These are phyloP conservation scores for Mercurialis annua DNA, from an alignment of 345 rosid species.

Conservation along the genomic window DNA sequence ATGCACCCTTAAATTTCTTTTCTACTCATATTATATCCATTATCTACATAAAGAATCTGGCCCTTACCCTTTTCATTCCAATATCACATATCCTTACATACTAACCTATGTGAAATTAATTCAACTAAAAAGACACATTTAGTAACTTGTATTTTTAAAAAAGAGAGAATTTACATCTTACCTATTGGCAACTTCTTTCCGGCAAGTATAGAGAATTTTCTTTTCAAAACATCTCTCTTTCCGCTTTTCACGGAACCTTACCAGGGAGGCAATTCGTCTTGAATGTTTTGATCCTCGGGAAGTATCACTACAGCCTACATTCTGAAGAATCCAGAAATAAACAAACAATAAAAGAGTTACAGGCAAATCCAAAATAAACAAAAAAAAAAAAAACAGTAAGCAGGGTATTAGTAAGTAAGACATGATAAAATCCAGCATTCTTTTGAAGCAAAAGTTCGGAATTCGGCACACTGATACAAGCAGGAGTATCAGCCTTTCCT, in stretches of 20 bases:
- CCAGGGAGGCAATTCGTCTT: constrained; percentile 39
- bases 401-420: background rate
- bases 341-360: constrained; percentile 8
- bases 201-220: constrained; percentile 40
- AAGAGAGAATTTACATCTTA: constrained; percentile 5
- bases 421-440: constrained; percentile 26
- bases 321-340: constrained; percentile 26
- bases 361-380: background rate
- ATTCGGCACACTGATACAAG: constrained; percentile 21
- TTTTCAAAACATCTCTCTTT: constrained; percentile 47
- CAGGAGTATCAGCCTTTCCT: constrained; percentile 31
- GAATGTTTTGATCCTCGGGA: constrained; percentile 38
- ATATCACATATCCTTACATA: too few relatives aligned
- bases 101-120: background rate
- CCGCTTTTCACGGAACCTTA: constrained; percentile 45
- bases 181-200: constrained; percentile 48
- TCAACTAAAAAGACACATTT: background rate
- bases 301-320: constrained; percentile 29
- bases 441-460: constrained; percentile 31
- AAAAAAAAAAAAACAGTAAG: background rate
- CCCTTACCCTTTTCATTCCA: too few relatives aligned
- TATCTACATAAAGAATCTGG: too few relatives aligned
- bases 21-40: too few relatives aligned
- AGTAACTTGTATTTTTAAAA: background rate
- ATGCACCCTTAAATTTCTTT: too few relatives aligned